A percentile compares a stretch with the other conserved stretches of the same genome.
phyloP scores from a whole-genome alignment of 768 basidiomycete species.

The Trametes cubensis region DNA sequence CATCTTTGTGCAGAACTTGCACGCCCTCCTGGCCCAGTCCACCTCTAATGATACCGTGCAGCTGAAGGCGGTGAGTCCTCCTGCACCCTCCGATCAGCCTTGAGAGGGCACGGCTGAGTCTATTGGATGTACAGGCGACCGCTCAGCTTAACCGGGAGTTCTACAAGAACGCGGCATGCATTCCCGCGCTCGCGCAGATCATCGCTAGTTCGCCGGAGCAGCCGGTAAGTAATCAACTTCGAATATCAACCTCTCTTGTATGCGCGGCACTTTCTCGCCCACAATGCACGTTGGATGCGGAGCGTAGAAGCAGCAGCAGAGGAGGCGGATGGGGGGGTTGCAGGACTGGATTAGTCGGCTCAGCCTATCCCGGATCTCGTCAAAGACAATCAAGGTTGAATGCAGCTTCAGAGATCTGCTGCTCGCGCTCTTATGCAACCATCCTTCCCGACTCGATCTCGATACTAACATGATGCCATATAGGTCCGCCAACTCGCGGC shows the following conservation, averaged over 20 bases:
- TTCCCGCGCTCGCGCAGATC: slow-evolving; percentile 87
- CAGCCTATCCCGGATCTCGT: too few species aligned
- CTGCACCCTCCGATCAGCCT: slow-evolving; percentile 12
- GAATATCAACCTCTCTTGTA: slow-evolving; percentile 4
- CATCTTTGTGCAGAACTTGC: slow-evolving; percentile 76
- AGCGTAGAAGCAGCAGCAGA: not conserved
- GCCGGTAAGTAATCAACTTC: slow-evolving; percentile 56
- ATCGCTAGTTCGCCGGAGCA: slow-evolving; percentile 83
- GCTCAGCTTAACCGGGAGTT: slow-evolving; percentile 87
- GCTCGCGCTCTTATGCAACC: too few species aligned
- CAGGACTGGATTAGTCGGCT: too few species aligned
- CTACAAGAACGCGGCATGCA: slow-evolving; percentile 90
- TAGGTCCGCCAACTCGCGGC: slow-evolving; percentile 97
- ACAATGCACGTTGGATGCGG: too few species aligned
- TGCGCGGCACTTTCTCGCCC: not conserved
- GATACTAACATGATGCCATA: not conserved
- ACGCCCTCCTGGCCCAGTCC: slow-evolving; percentile 83
- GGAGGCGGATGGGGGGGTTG: not conserved
- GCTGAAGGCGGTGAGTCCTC: slow-evolving; percentile 79
- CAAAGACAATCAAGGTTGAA: too few species aligned
- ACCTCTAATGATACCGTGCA: slow-evolving; percentile 86
- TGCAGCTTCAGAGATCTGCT: too few species aligned
- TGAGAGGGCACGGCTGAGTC: slow-evolving; percentile 10
- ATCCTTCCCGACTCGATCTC: not conserved
- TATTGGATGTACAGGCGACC: slow-evolving; percentile 65